A percentile compares a stretch with the other conserved stretches of the same genome.
Evolutionary conservation across 805 yeast genomes (phyloP).

Genomic region (Candida yuanshanica): DNA sequence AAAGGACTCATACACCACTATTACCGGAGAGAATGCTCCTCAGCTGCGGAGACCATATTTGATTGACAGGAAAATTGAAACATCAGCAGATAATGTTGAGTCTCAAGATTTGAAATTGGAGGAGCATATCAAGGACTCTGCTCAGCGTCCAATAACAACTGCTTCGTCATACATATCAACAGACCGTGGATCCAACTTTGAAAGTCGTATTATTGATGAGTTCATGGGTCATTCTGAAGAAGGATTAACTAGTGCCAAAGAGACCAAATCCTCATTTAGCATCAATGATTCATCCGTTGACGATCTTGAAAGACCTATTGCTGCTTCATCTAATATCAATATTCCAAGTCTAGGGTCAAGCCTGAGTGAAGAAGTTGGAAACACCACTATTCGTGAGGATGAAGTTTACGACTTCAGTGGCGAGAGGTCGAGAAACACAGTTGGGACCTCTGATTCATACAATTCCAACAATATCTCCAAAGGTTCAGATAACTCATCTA

Average conservation of each 20-base stretch:
- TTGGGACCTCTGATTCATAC: constrained; percentile 10
- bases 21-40: not conserved
- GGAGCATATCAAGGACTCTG: not conserved
- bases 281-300: constrained; percentile 8
- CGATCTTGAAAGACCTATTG: constrained; percentile 22
- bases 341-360: constrained; percentile 20
- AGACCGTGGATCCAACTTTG: constrained; percentile 17
- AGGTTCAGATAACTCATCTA: constrained; percentile 3
- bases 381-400: constrained; percentile 18
- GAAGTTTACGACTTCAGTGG: constrained; percentile 6
- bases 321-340: constrained; percentile 24
- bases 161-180: constrained; percentile 16
- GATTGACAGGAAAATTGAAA: no score
- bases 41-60: constrained; percentile 3
- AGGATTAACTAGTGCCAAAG: constrained; percentile 4
- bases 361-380: constrained; percentile 20
- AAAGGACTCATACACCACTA: not conserved
- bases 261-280: constrained; percentile 2
- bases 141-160: not conserved
- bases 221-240: constrained; percentile 19
- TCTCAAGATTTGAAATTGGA: constrained; percentile 6
- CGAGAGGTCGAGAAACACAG: constrained; percentile 1
- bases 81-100: constrained; percentile 10
- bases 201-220: constrained; percentile 21
- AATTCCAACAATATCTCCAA: constrained; percentile 5